Percentiles rank a stretch among this genome's conserved stretches.
Conservation (phyloP, 371 early-diverging fungal species). For the Polyrhizophydium stewartii region DNA sequence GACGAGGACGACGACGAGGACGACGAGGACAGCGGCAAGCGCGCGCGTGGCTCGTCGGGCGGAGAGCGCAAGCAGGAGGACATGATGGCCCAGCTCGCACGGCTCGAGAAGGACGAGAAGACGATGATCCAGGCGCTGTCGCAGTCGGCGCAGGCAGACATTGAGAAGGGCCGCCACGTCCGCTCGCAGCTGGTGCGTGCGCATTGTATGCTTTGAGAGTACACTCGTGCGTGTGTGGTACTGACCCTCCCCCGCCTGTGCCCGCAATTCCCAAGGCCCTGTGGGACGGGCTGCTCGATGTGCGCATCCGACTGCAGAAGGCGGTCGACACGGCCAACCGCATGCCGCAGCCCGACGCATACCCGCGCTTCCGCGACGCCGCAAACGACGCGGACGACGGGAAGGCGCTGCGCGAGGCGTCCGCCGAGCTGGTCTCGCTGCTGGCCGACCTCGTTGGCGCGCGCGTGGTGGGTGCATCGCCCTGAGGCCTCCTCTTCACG, state of each 20-base stretch:
- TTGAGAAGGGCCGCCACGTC: slow-evolving; percentile 89
- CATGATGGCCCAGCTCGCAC: slow-evolving; percentile 58
- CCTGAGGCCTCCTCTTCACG: not conserved
- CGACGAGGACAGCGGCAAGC: slow-evolving; percentile 9
- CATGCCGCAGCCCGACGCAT: slow-evolving; percentile 52
- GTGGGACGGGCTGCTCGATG: slow-evolving; percentile 85
- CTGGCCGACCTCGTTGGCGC: slow-evolving; percentile 25
- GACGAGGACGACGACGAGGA: slow-evolving; percentile 11
- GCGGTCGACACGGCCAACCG: slow-evolving; percentile 69
- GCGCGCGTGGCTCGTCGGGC: not conserved
- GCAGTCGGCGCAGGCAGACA: slow-evolving; percentile 69
- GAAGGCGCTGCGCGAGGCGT: slow-evolving; percentile 6
- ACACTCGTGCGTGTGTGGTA: too few species aligned
- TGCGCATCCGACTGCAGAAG: slow-evolving; percentile 86
- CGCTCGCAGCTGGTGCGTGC: slow-evolving; percentile 56
- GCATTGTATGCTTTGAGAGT: not conserved
- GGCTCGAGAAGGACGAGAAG: slow-evolving; percentile 78
- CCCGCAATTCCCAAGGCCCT: slow-evolving; percentile 36
- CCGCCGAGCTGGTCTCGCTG: slow-evolving; percentile 24
- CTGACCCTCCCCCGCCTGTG: too few species aligned
- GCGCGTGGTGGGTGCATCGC: slow-evolving; percentile 8
- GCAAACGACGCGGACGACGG: not conserved
- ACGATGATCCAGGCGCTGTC: slow-evolving; percentile 63
- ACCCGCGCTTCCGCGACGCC: slow-evolving; percentile 7
- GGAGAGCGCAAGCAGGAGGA: not conserved